Conservation (phyloP, 2,329 filamentous ascomycete genomes). For the Monosporascus sp. region DNA sequence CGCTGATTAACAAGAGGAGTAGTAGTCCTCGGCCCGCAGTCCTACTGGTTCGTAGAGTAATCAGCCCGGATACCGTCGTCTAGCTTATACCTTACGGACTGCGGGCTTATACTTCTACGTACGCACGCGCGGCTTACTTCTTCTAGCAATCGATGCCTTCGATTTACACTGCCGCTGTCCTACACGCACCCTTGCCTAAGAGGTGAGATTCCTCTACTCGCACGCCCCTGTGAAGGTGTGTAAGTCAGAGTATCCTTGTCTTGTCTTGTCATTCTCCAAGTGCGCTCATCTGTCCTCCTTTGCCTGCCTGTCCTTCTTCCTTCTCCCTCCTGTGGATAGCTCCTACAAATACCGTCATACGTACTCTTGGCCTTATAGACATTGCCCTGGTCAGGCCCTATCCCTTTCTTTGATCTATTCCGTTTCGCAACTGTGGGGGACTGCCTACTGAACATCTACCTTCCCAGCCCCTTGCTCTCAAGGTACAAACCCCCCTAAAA, state of each 20-base stretch:
- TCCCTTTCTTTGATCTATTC: background rate
- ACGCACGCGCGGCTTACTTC: background rate
- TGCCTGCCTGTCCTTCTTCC: conserved; percentile 10
- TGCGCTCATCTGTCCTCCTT: conserved; percentile 21
- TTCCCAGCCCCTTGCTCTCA: background rate
- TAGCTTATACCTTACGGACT: background rate
- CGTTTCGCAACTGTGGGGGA: background rate
- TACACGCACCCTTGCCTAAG: background rate
- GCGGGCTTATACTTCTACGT: background rate
- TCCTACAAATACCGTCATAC: conserved; percentile 8
- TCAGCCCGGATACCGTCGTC: background rate
- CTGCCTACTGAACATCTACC: background rate
- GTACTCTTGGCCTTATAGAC: background rate
- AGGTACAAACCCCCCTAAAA: background rate
- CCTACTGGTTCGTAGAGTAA: too few species aligned
- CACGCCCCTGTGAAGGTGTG: conserved; percentile 6
- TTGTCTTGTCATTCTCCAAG: conserved; percentile 21
- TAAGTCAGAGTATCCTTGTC: conserved; percentile 18
- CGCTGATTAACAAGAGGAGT: too few species aligned
- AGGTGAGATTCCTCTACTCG: conserved; percentile 4
- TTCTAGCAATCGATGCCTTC: background rate
- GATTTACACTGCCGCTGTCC: background rate
- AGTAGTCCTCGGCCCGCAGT: too few species aligned
- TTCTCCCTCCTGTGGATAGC: conserved; percentile 11
- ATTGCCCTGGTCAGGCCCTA: background rate